These are phyloP conservation scores for Cystobasidiaceae sp. DNA, from an alignment of 1,284 basidiomycete genomes.

Conservation along the genomic window DNA sequence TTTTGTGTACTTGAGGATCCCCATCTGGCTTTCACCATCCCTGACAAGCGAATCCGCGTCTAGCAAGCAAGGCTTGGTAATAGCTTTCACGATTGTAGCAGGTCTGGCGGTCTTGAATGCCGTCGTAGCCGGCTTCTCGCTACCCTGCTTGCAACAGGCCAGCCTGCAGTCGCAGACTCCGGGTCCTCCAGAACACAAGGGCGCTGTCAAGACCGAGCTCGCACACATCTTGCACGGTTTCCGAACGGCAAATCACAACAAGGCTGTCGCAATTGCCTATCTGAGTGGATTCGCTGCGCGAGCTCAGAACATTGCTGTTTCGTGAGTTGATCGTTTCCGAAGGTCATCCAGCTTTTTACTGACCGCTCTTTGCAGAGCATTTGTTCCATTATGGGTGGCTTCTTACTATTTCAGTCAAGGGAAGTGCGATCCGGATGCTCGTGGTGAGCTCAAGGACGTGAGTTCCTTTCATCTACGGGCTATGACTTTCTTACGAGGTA, in stretches of 20 bases:
- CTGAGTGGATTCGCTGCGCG: slow-evolving; percentile 35
- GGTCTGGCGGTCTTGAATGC: slow-evolving; percentile 19
- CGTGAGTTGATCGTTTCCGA: no score
- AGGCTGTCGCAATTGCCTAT: slow-evolving; percentile 30
- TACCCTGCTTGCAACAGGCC: slow-evolving; percentile 17
- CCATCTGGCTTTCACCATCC: slow-evolving; percentile 14
- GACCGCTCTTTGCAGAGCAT: slow-evolving; percentile 32
- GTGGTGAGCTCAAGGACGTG: slow-evolving; percentile 7
- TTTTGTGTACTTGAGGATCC: slow-evolving; percentile 36
- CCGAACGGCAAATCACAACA: slow-evolving; percentile 14
- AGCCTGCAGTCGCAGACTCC: no score
- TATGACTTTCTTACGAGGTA: no score
- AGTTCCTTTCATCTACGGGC: not conserved
- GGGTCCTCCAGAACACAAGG: no score
- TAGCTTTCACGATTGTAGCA: slow-evolving; percentile 20
- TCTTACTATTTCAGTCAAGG: slow-evolving; percentile 16
- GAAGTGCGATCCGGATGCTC: not conserved
- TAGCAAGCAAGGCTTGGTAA: not conserved
- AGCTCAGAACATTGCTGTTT: slow-evolving; percentile 16
- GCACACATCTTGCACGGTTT: slow-evolving; percentile 31
- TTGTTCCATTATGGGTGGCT: slow-evolving; percentile 36
- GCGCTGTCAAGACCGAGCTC: not conserved
- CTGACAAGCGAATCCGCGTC: not conserved
- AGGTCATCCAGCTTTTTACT: no score
- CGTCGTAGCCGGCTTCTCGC: not conserved